Base-by-base conservation (phyloP, 805 yeast genomes). In the Zygoascus tannicola region DNA sequence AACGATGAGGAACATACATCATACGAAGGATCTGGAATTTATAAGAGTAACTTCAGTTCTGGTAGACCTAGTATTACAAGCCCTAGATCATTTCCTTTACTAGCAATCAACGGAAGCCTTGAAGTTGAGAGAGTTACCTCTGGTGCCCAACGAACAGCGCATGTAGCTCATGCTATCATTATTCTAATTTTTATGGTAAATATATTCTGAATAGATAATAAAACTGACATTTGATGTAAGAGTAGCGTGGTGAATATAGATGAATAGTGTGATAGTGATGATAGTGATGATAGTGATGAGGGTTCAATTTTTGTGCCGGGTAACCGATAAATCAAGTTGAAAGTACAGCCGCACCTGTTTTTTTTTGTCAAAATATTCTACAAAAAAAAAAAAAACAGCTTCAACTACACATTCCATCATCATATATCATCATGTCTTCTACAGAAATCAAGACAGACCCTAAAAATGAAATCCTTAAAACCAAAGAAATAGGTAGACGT, bases 401-500 rank as follows among this genome's bases (percentile, higher is more conserved):
- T 14, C 12, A 14, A 28, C 14, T 10, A 28, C 32, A 28, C 10
- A 28, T 10, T 14, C 32, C 12, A 28, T 14, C 32, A 14, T 10
- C 15, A n/a, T 8, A 15, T 19, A 38, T 22, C 26, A 19, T 8
- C 18, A 38, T 38, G 18, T 8, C 20, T 22, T 15, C 18, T 19
- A 18, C 18, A 3, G 43, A 3, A 3, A 30, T 15, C 15, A 20
- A 16, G n/a, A 7, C 23, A 5, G 38, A 5, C 5, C 23, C 5
- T 8, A 35, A 10, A 8, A 33, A 7, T 33, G 19, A 33, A 7
- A n/a, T 8, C 19, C 15, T 42, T 8, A 28, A 35, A 4, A 19
- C 22, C 22, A 36, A 36, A 21, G 41, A n/a, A 26, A 30, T n/a
- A 14, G 51, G 51, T 1, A 33, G 43, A 20, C 43, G 57, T 50